Conservation (phyloP, 2,329 filamentous ascomycete species). For the Microthyrium microscopicum region DNA sequence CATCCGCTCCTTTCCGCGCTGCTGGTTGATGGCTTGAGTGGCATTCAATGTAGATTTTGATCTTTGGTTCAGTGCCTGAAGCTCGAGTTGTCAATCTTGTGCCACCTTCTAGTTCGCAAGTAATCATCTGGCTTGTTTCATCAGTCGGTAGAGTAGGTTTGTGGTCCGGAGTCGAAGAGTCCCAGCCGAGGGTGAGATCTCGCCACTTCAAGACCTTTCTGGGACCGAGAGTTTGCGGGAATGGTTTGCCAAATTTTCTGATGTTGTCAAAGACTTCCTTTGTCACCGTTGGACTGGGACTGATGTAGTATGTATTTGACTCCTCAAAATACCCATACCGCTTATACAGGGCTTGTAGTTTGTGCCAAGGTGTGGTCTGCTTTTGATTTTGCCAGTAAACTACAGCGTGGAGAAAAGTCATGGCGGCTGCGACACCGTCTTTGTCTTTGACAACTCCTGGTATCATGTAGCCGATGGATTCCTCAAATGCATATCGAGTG, state of each 20-base stretch:
- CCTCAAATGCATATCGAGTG: slow-evolving; percentile 44
- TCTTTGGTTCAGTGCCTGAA: slow-evolving; percentile 50
- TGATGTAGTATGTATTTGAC: slow-evolving; percentile 46
- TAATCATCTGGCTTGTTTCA: slow-evolving; percentile 45
- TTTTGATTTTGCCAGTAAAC: slow-evolving; percentile 34
- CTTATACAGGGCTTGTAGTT: slow-evolving; percentile 39
- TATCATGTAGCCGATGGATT: slow-evolving; percentile 53
- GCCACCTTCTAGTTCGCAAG: slow-evolving; percentile 37
- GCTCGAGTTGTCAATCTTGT: slow-evolving; percentile 43
- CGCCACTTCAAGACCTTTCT: slow-evolving; percentile 41
- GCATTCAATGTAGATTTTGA: slow-evolving; percentile 42
- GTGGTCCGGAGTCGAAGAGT: slow-evolving; percentile 36
- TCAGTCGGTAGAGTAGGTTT: slow-evolving; percentile 40
- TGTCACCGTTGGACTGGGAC: slow-evolving; percentile 36
- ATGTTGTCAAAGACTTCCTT: slow-evolving; percentile 38
- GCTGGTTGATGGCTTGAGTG: slow-evolving; percentile 23
- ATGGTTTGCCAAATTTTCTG: slow-evolving; percentile 25
- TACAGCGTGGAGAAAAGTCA: slow-evolving; percentile 40
- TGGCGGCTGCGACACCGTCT: slow-evolving; percentile 44
- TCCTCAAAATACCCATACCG: slow-evolving; percentile 45
- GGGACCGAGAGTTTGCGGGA: slow-evolving; percentile 30
- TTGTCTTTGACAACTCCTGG: slow-evolving; percentile 46
- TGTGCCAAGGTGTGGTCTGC: slow-evolving; percentile 35
- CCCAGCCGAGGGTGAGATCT: slow-evolving; percentile 44
- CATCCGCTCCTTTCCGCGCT: slow-evolving; percentile 27